Base-by-base conservation (phyloP, 331 rosid genomes). In the Malus hybrid region DNA sequence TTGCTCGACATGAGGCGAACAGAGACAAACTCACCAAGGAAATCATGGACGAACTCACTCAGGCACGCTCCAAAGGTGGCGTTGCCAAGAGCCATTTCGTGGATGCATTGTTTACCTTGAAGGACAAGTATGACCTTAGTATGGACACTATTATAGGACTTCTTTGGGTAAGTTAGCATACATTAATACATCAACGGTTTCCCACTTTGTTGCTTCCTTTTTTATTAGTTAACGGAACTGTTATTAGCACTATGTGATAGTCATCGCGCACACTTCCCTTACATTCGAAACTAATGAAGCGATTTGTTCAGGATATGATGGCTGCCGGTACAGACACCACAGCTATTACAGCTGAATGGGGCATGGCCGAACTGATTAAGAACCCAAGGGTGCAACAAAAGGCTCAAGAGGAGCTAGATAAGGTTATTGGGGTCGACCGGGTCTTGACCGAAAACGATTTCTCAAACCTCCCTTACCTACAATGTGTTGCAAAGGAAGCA, bases 101-200 rank as follows among this genome's bases (percentile, higher is more conserved):
- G 1, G 86, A 85, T 55, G 82, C 86, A 3, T 75, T 82, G 63
- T 86, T 94, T 50, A 91, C 96, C 3, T 68, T 94, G 84, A 76
- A 94, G 70, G 89, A 88, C 8, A 77, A 91, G 75, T 94, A 91
- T 69, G 97, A 91, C 78, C 95, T 91, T 9, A 88, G 96, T 53
- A 91, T 89, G 65, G 98, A 91, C 79, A 91, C 97, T 50, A 86
- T 93, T 77, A 91, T 88, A 29, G 97, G 97, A 46, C 96, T 91
- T 44, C 93, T 88, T 50, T 91, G 98, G 98, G 98, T 89, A 83
- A 0, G 82, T 76, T n/a, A 0, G 81, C 70, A 1, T 36, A 0
- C 28, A 4, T 10, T 7, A 6, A n/a, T 7, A 14, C 6, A 30
- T 5, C 16, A 1, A 2, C 42, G 8, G 6, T 50, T 50, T 2